Base-by-base conservation (phyloP, 2,329 filamentous ascomycete genomes). In the Trichoderma citrinoviride region DNA sequence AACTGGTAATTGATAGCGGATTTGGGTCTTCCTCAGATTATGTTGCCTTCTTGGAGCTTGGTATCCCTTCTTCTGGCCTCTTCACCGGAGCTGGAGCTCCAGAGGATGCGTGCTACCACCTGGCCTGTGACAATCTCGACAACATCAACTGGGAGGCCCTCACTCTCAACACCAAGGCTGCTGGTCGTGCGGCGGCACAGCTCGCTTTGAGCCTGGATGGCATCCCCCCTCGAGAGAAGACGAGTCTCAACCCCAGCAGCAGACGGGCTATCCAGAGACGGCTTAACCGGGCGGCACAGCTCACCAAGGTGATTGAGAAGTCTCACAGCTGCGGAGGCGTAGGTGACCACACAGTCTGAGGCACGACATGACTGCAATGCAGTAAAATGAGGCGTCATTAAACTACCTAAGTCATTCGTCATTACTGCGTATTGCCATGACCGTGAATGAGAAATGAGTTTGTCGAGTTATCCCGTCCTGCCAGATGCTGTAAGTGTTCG, bases 151-250 rank as follows among this genome's bases (percentile, higher is more conserved):
- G 76, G 73, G 74, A 76, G 1, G 78, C 78, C 3, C n/a, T 78
- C 19, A 77, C 73, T 0, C 68, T 74, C 57, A 80, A 77, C 67
- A 67, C 77, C 54, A 78, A 76, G 71, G 74, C 78, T 3, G 86
- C 86, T 55, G 85, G 82, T 1, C 76, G 80, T 65, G 80, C 79
- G 2, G 79, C 83, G 29, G 84, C 83, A 15, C 68, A 73, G 33
- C 73, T 80, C 21, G 77, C 77, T 6, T 69, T 76, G 19, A 77
- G 73, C 55, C 67, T 79, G 4, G 71, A 77, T 1, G 76, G 72
- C 1, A 71, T 79, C 5, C 77, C 77, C 1, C 50, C 63, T 5
- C 71, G 77, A n/a, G 69, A 72, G 21, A 74, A 70, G 67, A 73
- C 27, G 23, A 53, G 54, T 19, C 23, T 40, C 55, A 65, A 75